phyloP scores from a whole-genome alignment of 495 filamentous ascomycete species.

The Penicillium taxi region DNA sequence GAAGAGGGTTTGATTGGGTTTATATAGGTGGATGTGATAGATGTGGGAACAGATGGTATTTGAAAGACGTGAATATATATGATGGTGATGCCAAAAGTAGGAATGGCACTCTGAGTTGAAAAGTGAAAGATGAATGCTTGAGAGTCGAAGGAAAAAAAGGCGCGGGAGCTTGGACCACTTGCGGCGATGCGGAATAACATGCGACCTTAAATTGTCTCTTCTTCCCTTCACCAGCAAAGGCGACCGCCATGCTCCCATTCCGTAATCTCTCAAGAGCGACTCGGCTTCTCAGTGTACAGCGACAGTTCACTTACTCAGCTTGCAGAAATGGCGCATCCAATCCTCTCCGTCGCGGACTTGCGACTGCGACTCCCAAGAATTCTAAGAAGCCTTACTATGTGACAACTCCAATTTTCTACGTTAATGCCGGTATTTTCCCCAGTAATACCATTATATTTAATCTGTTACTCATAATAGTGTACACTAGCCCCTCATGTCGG shows the following conservation, averaged over 20 bases:
- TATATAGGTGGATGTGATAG: neutral
- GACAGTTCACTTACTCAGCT: constrained; percentile 29
- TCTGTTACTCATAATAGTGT: neutral
- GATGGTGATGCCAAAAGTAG: neutral
- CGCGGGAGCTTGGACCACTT: constrained; percentile 36
- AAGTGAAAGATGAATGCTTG: constrained; percentile 16
- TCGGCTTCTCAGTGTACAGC: constrained; percentile 16
- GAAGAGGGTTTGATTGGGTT: neutral
- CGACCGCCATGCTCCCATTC: constrained; percentile 21
- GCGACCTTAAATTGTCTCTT: constrained; percentile 10
- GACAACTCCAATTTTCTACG: constrained; percentile 97
- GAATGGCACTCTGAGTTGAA: neutral
- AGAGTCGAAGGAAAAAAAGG: constrained; percentile 11
- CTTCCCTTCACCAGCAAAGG: constrained; percentile 25
- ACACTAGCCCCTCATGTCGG: constrained; percentile 85
- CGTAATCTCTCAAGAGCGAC: constrained; percentile 29
- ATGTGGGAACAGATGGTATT: neutral
- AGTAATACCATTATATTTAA: neutral
- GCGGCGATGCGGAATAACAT: constrained; percentile 23
- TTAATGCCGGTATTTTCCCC: constrained; percentile 73
- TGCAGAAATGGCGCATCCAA: constrained; percentile 15
- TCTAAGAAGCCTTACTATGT: constrained; percentile 84
- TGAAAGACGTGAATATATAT: neutral
- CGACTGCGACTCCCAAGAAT: constrained; percentile 15
- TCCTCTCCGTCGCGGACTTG: constrained; percentile 25